phyloP scores from a whole-genome alignment of 257 asterid species.

The Primulina tabacum region DNA sequence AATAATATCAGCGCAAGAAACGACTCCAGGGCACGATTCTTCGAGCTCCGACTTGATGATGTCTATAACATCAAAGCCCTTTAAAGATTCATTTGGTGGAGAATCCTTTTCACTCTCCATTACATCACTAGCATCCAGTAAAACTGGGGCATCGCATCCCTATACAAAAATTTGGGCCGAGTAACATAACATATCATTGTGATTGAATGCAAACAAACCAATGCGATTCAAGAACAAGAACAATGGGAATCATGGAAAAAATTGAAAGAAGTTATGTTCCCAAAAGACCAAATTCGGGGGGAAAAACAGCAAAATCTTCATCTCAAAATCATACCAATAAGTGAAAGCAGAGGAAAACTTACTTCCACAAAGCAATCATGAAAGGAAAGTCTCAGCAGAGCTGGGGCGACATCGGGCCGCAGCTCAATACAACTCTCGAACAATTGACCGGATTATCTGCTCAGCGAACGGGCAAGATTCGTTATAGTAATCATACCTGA shows the following conservation, averaged over 20 bases:
- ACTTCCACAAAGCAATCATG: conserved; percentile 74
- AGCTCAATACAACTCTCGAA: conserved; percentile 33
- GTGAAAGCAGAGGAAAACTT: background rate
- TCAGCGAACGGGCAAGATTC: conserved; percentile 61
- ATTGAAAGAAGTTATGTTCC: background rate
- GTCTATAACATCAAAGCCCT: conserved; percentile 55
- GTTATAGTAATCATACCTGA: conserved; percentile 51
- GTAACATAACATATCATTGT: background rate
- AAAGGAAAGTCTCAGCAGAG: conserved; percentile 52
- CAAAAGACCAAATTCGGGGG: background rate
- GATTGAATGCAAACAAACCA: background rate
- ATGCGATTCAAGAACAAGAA: background rate
- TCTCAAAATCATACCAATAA: background rate
- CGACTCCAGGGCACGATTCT: background rate
- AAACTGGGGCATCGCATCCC: conserved; percentile 86
- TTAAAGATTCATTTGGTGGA: conserved; percentile 50
- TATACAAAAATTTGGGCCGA: conserved; percentile 17
- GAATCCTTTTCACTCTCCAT: conserved; percentile 51
- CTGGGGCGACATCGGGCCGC: conserved; percentile 46
- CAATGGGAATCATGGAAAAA: background rate
- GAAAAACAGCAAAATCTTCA: background rate
- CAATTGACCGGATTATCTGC: conserved; percentile 39
- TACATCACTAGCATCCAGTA: conserved; percentile 53
- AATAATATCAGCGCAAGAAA: conserved; percentile 15
- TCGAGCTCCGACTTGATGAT: conserved; percentile 39